Percentiles rank a stretch among this genome's conserved stretches.
Evolutionary conservation across 257 asterid genomes (phyloP).

Genomic region (Knoxia roxburghii): DNA sequence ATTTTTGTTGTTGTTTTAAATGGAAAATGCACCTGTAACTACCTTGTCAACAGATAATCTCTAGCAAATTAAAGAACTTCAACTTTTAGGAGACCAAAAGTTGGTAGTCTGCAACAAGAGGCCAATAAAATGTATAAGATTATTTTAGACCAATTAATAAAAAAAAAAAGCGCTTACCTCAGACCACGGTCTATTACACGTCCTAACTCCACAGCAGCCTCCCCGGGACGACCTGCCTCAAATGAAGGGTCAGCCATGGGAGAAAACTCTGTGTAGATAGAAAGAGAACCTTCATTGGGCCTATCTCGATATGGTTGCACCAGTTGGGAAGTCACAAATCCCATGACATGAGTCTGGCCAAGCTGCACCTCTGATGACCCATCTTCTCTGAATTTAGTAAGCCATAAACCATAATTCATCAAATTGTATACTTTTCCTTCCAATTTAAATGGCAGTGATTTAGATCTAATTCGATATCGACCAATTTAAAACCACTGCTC

Average conservation of each 20-base stretch:
- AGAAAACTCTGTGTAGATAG: conserved; percentile 85
- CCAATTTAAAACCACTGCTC: background rate
- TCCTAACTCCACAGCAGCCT: conserved; percentile 87
- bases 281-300: conserved; percentile 82
- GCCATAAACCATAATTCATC: conserved; percentile 5
- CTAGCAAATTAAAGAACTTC: background rate
- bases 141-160: too few species aligned
- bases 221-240: conserved; percentile 90
- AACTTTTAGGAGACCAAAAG: background rate
- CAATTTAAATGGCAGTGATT: background rate
- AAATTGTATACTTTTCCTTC: background rate
- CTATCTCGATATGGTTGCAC: conserved; percentile 92
- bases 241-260: conserved; percentile 99
- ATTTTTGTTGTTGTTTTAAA: too few species aligned
- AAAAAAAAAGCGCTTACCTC: conserved; percentile 42
- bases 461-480: background rate
- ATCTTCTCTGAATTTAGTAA: conserved; percentile 64
- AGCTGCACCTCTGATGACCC: conserved; percentile 95
- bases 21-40: too few species aligned
- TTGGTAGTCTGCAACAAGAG: too few species aligned
- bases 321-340: conserved; percentile 72
- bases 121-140: too few species aligned
- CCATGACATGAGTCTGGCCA: conserved; percentile 89
- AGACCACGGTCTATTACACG: conserved; percentile 94
- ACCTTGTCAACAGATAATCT: background rate